Conservation (phyloP, 768 basidiomycete species). For the Dioszegia aurantiaca region DNA sequence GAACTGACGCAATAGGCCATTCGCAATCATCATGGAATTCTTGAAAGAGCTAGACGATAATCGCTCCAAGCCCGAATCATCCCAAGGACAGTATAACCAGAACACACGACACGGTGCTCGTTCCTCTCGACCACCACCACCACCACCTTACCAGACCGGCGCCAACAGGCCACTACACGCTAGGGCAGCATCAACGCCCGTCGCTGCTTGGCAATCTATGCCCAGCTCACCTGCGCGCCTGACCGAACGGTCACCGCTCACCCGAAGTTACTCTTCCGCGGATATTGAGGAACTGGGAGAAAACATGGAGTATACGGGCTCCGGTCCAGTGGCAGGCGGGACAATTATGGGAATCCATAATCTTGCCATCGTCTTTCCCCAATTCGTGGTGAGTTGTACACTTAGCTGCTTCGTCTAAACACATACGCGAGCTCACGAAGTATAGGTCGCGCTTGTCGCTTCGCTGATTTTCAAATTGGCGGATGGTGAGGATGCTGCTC, state of each 20-base stretch:
- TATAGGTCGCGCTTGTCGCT: slow-evolving; percentile 76
- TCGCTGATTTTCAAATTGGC: slow-evolving; percentile 80
- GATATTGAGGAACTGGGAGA: slow-evolving; percentile 49
- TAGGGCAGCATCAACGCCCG: slow-evolving; percentile 49
- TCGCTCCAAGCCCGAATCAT: background rate
- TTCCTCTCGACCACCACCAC: slow-evolving; percentile 3
- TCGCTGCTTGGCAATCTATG: slow-evolving; percentile 27
- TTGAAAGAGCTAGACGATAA: slow-evolving; percentile 67
- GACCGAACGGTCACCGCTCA: slow-evolving; percentile 50
- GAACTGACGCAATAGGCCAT: slow-evolving; percentile 57
- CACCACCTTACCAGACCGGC: slow-evolving; percentile 55
- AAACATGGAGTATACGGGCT: slow-evolving; percentile 47
- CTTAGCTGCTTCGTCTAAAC: slow-evolving; percentile 4
- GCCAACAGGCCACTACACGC: slow-evolving; percentile 43
- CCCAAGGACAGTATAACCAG: background rate
- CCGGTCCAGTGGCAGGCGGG: slow-evolving; percentile 66
- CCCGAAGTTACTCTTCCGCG: slow-evolving; percentile 52
- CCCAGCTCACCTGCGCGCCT: slow-evolving; percentile 28
- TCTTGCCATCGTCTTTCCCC: slow-evolving; percentile 89
- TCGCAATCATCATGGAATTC: slow-evolving; percentile 96
- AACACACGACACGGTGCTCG: background rate
- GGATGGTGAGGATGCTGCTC: slow-evolving; percentile 56
- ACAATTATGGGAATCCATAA: slow-evolving; percentile 94
- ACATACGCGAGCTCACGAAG: too few relatives aligned
- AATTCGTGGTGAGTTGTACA: slow-evolving; percentile 70